Evolutionary conservation across 108 stramenopile genomes (phyloP).

Genomic region (Nannochloropsis gaditana): DNA sequence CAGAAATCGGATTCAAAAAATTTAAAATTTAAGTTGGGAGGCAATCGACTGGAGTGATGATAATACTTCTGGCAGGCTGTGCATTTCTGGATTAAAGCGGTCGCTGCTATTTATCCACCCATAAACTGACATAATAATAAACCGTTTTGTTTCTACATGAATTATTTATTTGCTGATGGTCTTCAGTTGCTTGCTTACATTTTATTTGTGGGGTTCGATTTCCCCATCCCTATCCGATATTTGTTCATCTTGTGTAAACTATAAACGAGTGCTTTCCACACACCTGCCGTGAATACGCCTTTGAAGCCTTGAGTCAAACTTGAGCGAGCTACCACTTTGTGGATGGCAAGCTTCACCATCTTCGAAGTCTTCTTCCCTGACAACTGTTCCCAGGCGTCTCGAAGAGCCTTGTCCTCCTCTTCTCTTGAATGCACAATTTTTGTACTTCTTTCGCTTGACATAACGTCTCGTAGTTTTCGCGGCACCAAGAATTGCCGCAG

Average conservation of each 20-base stretch:
- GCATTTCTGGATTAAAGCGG: no score
- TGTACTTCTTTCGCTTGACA: not conserved
- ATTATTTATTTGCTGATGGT: no score
- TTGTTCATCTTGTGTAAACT: constrained; percentile 34
- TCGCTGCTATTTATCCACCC: no score
- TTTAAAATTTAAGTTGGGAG: no score
- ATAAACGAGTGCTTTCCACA: constrained; percentile 45
- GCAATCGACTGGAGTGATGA: no score
- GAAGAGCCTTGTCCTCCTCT: not conserved
- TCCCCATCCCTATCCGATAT: not conserved
- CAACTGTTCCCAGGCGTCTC: not conserved
- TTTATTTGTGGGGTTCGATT: not conserved
- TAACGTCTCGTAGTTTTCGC: not conserved
- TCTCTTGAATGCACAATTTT: not conserved
- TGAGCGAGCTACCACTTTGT: constrained; percentile 43
- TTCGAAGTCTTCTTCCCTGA: not conserved
- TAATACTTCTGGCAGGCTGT: no score
- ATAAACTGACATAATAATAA: no score
- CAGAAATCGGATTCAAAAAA: no score
- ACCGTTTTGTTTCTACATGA: no score
- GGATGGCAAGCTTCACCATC: not conserved
- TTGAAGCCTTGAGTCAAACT: constrained; percentile 47
- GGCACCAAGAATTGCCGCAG: not conserved
- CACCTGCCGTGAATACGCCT: constrained; percentile 51
- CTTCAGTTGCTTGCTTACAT: not conserved